These are phyloP conservation scores for Cadophora sp. DNA, from an alignment of 2,329 filamentous ascomycete genomes.

Conservation along the genomic window DNA sequence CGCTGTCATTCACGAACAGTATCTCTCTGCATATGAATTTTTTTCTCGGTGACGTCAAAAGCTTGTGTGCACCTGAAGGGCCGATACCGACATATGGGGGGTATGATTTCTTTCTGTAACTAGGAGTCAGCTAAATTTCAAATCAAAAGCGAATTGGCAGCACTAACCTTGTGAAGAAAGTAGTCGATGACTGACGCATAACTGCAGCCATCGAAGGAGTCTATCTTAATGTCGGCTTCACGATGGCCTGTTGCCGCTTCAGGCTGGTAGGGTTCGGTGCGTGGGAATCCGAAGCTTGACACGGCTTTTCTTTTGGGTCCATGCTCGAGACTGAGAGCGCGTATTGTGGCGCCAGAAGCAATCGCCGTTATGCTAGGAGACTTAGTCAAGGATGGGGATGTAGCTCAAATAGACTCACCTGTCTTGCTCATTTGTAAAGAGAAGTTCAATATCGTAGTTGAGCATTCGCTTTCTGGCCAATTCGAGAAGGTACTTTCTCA, in stretches of 20 bases:
- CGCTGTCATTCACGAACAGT: too few species aligned
- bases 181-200: not conserved
- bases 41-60: not conserved
- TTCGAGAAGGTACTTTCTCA: conserved; percentile 23
- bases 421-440: conserved; percentile 20
- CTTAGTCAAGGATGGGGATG: not conserved
- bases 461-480: not conserved
- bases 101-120: not conserved
- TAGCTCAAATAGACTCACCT: too few species aligned
- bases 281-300: not conserved
- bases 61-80: not conserved
- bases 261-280: not conserved
- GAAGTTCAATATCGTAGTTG: conserved; percentile 16
- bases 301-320: not conserved
- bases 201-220: not conserved
- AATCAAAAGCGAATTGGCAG: not conserved
- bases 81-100: not conserved
- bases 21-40: too few species aligned
- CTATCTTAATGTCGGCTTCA: not conserved
- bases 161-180: not conserved
- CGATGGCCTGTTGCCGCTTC: not conserved
- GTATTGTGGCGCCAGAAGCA: not conserved
- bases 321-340: not conserved
- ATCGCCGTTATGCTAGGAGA: not conserved
- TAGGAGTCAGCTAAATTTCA: not conserved